These are phyloP conservation scores for Cladophialophora carrionii DNA, from an alignment of 2,329 filamentous ascomycete genomes.

Conservation along the genomic window DNA sequence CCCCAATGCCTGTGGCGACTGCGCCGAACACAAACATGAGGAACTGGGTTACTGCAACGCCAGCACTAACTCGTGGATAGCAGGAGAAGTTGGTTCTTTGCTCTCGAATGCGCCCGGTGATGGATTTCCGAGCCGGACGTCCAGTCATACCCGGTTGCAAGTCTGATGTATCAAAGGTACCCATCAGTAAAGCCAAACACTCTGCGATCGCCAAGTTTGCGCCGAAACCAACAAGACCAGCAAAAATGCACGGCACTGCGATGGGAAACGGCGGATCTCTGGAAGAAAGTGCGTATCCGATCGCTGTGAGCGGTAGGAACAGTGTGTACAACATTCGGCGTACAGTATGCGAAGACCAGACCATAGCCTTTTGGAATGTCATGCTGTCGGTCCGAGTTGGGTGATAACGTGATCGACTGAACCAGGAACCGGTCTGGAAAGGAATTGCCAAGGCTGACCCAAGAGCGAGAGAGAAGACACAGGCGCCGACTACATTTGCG, in stretches of 20 bases:
- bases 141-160: conserved; percentile 72
- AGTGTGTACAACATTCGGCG: conserved; percentile 70
- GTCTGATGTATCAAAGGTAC: conserved; percentile 79
- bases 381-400: conserved; percentile 67
- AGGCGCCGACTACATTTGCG: conserved; percentile 68
- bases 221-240: conserved; percentile 68
- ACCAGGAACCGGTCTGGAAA: conserved; percentile 70
- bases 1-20: conserved; percentile 68
- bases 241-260: conserved; percentile 68
- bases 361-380: conserved; percentile 65
- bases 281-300: conserved; percentile 70
- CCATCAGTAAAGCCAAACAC: conserved; percentile 77
- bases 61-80: conserved; percentile 73
- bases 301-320: conserved; percentile 66
- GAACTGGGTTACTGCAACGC: conserved; percentile 70
- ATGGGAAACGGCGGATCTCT: conserved; percentile 64
- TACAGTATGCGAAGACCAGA: conserved; percentile 72
- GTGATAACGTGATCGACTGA: conserved; percentile 66
- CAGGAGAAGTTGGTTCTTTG: conserved; percentile 72
- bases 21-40: conserved; percentile 72
- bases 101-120: conserved; percentile 49
- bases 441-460: conserved; percentile 72
- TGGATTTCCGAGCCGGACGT: conserved; percentile 47
- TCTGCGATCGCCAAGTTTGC: conserved; percentile 74
- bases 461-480: conserved; percentile 67